Conservation (phyloP, 1,139 yeast genomes). For the Kluyveromyces sp. region DNA sequence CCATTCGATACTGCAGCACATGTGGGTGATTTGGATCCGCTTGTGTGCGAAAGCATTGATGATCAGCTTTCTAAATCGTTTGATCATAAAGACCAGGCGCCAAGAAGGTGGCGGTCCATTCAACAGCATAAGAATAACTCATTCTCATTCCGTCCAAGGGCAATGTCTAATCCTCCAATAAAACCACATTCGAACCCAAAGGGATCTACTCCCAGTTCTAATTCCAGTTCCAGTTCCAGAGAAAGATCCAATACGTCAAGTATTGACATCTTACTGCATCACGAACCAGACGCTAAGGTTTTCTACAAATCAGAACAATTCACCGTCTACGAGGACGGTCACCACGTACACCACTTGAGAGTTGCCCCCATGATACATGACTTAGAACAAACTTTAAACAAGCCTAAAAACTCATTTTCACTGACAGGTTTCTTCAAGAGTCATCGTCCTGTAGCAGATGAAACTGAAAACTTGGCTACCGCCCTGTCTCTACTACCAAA, state of each 20-base stretch:
- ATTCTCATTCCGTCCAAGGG: constrained; percentile 4
- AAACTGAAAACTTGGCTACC: constrained; percentile 19
- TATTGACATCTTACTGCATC: constrained; percentile 4
- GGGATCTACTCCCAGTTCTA: not conserved
- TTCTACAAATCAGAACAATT: constrained; percentile 24
- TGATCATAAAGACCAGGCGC: not conserved
- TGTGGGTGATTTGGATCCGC: constrained; percentile 1
- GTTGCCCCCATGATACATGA: constrained; percentile 20
- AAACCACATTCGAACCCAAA: not conserved
- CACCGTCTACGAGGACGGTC: constrained; percentile 26
- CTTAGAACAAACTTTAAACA: constrained; percentile 9
- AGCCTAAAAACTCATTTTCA: constrained; percentile 22
- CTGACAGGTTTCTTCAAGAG: constrained; percentile 24
- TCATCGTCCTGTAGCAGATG: constrained; percentile 12
- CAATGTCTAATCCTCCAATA: constrained; percentile 1
- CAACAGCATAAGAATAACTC: constrained; percentile 5
- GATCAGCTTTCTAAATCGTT: constrained; percentile 6
- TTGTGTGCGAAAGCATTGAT: constrained; percentile 5
- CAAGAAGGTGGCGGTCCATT: constrained; percentile 7
- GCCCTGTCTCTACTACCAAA: constrained; percentile 25
- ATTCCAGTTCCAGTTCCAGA: not conserved
- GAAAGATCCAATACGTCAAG: constrained; percentile 4
- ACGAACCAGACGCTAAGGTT: constrained; percentile 18
- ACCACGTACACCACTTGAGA: constrained; percentile 26
- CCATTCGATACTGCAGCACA: not conserved